These are phyloP conservation scores for Chromosphaera perkinsii DNA, from an alignment of 208 protist genomes.

Conservation along the genomic window DNA sequence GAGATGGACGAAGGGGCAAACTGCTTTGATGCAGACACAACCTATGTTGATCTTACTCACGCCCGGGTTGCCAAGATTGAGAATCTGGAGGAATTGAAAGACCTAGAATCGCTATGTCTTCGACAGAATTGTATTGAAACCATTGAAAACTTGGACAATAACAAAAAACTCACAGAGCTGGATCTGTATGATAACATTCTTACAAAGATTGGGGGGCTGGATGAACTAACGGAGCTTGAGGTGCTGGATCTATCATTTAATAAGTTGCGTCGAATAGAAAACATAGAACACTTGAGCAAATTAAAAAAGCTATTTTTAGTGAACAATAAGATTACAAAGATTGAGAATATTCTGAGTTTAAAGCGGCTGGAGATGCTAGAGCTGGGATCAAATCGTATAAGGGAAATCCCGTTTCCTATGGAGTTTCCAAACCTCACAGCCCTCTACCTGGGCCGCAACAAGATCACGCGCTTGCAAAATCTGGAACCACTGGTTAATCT, in stretches of 20 bases:
- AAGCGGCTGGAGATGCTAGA: constrained; percentile 52
- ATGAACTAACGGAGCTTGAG: constrained; percentile 61
- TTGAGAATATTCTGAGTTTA: constrained; percentile 64
- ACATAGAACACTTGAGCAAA: constrained; percentile 40
- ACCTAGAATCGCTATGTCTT: constrained; percentile 32
- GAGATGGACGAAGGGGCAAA: no score
- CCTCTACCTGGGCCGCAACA: constrained; percentile 73
- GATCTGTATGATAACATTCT: constrained; percentile 57
- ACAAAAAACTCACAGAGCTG: constrained; percentile 21
- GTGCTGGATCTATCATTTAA: constrained; percentile 69
- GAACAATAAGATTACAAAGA: constrained; percentile 66
- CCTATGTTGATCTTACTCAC: no score
- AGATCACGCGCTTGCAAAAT: constrained; percentile 68
- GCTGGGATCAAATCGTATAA: constrained; percentile 24
- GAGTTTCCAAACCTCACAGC: constrained; percentile 15
- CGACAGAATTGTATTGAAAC: constrained; percentile 21
- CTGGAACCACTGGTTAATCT: constrained; percentile 47
- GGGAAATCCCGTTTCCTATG: not conserved
- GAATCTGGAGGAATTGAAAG: not conserved
- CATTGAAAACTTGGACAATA: constrained; percentile 31
- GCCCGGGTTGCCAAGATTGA: no score
- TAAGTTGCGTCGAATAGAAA: constrained; percentile 50
- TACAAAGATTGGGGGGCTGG: constrained; percentile 63
- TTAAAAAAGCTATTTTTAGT: constrained; percentile 75
- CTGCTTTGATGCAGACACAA: no score